Conservation (phyloP, 305 asterid genomes). For the Fraxinus angustifolia region DNA sequence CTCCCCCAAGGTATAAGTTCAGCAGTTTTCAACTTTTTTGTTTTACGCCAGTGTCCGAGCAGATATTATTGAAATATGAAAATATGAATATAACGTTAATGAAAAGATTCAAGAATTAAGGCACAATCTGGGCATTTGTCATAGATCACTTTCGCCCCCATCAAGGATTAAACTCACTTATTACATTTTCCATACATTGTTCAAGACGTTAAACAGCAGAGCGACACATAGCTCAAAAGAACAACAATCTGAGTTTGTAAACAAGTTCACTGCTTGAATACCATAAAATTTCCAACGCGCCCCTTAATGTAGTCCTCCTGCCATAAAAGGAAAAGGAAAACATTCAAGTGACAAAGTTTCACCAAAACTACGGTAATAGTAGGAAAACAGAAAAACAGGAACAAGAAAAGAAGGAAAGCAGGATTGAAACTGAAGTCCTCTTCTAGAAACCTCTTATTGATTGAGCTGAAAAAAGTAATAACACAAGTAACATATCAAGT, state of each 20-base stretch:
- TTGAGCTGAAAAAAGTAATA: background rate
- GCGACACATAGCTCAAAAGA: background rate
- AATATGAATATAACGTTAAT: background rate
- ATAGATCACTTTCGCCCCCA: background rate
- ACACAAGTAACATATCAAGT: background rate
- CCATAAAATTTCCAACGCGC: conserved; percentile 19
- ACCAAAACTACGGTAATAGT: background rate
- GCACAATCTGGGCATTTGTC: background rate
- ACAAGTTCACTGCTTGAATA: conserved; percentile 21
- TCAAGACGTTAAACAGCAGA: background rate
- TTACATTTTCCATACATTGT: conserved; percentile 1
- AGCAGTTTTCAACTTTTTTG: background rate
- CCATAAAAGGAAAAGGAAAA: conserved; percentile 19
- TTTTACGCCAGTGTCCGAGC: background rate
- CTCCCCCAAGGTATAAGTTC: background rate
- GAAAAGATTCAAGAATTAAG: background rate
- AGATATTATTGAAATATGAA: background rate
- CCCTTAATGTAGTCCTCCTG: conserved; percentile 25
- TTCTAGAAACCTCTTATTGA: background rate
- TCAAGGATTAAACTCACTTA: background rate
- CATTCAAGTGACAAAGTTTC: background rate
- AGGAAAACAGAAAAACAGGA: background rate
- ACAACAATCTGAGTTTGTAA: conserved; percentile 14
- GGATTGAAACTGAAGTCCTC: background rate
- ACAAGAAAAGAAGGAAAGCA: background rate